A percentile compares a stretch with the other conserved stretches of the same genome.
Conservation (phyloP, 371 early-diverging fungal species). For the Pancytospora epiphaga region DNA sequence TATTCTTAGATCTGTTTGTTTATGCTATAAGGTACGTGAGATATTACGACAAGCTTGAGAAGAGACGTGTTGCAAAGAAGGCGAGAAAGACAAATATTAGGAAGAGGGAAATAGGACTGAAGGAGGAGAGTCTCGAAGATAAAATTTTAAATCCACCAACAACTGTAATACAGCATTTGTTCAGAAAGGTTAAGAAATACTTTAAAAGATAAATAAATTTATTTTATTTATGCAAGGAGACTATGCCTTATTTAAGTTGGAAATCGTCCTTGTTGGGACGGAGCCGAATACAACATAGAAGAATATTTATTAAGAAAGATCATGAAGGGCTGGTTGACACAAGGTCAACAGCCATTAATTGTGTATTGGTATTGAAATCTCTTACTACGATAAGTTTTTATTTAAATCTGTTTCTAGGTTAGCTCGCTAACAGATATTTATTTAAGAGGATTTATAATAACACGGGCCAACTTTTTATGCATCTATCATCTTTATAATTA, state of each 20-base stretch:
- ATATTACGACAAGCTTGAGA: slow-evolving; percentile 5
- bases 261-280: too few relatives aligned
- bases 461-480: not conserved
- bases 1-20: slow-evolving; percentile 14
- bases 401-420: too few relatives aligned
- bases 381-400: too few relatives aligned
- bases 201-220: not conserved
- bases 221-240: not conserved
- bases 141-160: not conserved
- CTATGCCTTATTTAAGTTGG: too few relatives aligned
- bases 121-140: not conserved
- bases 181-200: not conserved
- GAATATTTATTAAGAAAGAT: too few relatives aligned
- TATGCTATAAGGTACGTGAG: slow-evolving; percentile 12
- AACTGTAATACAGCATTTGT: not conserved
- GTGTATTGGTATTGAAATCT: too few relatives aligned
- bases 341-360: too few relatives aligned
- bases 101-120: not conserved
- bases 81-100: slow-evolving; percentile 2
- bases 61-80: not conserved
- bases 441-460: too few relatives aligned
- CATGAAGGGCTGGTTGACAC: too few relatives aligned
- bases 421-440: too few relatives aligned
- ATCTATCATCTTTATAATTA: not conserved
- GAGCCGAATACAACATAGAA: too few relatives aligned